phyloP scores from a whole-genome alignment of 2,329 filamentous ascomycete genomes.

The Paradendryphiella salina region DNA sequence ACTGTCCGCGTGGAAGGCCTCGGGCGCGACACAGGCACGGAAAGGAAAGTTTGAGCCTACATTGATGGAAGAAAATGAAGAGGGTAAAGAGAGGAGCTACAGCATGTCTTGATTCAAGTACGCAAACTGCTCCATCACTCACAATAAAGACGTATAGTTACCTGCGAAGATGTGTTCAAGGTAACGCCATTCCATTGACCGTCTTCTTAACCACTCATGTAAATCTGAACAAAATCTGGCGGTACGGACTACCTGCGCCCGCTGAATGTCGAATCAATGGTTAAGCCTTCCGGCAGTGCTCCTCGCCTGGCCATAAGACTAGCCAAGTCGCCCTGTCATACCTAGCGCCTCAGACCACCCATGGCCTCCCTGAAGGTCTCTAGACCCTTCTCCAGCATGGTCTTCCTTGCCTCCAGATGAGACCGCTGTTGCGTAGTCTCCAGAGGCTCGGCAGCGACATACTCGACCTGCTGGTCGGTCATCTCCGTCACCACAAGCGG shows the following conservation, averaged over 20 bases:
- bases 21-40: constrained; percentile 64
- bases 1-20: constrained; percentile 87
- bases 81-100: constrained; percentile 19
- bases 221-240: no score
- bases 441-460: constrained; percentile 42
- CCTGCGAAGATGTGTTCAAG: no score
- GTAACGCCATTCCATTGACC: no score
- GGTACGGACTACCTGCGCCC: no score
- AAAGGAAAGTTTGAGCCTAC: constrained; percentile 42
- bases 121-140: neutral
- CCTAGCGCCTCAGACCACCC: constrained; percentile 21
- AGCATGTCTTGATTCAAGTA: constrained; percentile 7
- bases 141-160: no score
- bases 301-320: no score
- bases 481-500: constrained; percentile 37
- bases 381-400: constrained; percentile 44
- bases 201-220: no score
- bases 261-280: no score
- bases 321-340: neutral
- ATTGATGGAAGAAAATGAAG: constrained; percentile 33
- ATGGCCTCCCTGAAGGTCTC: constrained; percentile 39
- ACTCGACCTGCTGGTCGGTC: constrained; percentile 41
- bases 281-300: no score
- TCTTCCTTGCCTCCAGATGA: constrained; percentile 33
- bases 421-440: constrained; percentile 33